phyloP scores from a whole-genome alignment of 1,284 basidiomycete genomes.

The Cystobasidium pallidum region DNA sequence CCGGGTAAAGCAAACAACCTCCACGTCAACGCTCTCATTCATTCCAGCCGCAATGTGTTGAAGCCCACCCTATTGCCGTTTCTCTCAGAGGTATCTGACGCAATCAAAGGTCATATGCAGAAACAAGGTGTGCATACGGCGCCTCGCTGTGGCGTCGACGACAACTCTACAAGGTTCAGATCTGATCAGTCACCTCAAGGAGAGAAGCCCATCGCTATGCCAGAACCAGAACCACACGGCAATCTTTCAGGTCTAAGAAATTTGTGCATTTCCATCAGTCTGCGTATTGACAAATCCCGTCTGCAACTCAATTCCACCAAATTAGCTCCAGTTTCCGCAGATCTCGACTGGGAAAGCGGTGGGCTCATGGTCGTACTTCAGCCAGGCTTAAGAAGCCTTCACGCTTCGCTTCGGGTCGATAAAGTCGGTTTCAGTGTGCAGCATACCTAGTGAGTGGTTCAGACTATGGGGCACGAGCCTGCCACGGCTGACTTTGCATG shows the following conservation, averaged over 20 bases:
- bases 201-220: neutral
- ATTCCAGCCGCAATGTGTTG: constrained; percentile 81
- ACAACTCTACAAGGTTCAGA: neutral
- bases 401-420: constrained; percentile 75
- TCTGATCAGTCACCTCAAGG: neutral
- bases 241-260: constrained; percentile 36
- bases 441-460: constrained; percentile 65
- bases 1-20: constrained; percentile 54
- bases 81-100: constrained; percentile 64
- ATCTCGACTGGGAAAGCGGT: constrained; percentile 85
- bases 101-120: constrained; percentile 45
- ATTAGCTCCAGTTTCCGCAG: constrained; percentile 83
- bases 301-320: constrained; percentile 82
- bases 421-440: constrained; percentile 76
- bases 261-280: constrained; percentile 75
- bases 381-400: constrained; percentile 69
- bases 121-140: neutral
- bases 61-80: constrained; percentile 80
- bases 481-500: neutral
- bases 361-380: constrained; percentile 78
- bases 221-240: neutral
- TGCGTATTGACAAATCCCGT: constrained; percentile 84
- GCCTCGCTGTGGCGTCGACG: neutral
- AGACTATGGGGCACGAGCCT: neutral
- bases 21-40: constrained; percentile 76